phyloP scores from a whole-genome alignment of 2,329 filamentous ascomycete genomes.

The Lachnellula arida region DNA sequence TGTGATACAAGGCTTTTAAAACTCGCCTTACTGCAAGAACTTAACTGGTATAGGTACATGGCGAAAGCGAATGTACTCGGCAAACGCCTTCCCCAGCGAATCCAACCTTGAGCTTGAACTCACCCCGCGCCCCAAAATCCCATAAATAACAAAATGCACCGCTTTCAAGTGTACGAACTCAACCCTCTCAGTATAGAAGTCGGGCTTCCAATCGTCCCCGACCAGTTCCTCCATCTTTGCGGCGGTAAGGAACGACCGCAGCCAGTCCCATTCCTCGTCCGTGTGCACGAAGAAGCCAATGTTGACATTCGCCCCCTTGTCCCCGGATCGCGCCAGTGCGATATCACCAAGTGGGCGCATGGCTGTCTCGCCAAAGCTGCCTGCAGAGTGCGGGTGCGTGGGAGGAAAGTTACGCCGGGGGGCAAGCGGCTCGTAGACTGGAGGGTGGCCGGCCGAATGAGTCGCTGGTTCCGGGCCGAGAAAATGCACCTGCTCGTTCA shows the following conservation, averaged over 20 bases:
- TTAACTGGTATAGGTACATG: too few species aligned
- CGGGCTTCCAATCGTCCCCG: conserved; percentile 23
- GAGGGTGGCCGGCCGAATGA: too few species aligned
- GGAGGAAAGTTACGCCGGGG: too few species aligned
- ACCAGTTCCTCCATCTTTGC: conserved; percentile 24
- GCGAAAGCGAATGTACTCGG: too few species aligned
- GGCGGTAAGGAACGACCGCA: conserved; percentile 26
- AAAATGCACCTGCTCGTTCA: too few species aligned
- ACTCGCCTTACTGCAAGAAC: too few species aligned
- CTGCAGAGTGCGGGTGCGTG: conserved; percentile 6
- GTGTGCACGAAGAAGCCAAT: conserved; percentile 38
- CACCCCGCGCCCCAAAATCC: conserved; percentile 33
- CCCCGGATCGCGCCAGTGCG: conserved; percentile 28
- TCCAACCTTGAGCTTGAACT: conserved; percentile 18
- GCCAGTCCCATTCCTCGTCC: conserved; percentile 37
- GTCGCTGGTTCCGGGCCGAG: too few species aligned
- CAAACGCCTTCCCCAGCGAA: conserved; percentile 16
- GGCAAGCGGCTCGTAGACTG: too few species aligned
- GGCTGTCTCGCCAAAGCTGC: conserved; percentile 24
- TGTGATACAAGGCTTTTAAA: too few species aligned
- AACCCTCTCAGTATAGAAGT: conserved; percentile 26
- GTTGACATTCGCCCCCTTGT: conserved; percentile 36
- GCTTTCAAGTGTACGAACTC: conserved; percentile 16
- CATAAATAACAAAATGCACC: conserved; percentile 33
- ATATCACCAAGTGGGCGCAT: conserved; percentile 8